Percentiles rank a stretch among this genome's conserved stretches.
Conservation (phyloP, 202 grass and related monocot species). For the Musa balbisiana region DNA sequence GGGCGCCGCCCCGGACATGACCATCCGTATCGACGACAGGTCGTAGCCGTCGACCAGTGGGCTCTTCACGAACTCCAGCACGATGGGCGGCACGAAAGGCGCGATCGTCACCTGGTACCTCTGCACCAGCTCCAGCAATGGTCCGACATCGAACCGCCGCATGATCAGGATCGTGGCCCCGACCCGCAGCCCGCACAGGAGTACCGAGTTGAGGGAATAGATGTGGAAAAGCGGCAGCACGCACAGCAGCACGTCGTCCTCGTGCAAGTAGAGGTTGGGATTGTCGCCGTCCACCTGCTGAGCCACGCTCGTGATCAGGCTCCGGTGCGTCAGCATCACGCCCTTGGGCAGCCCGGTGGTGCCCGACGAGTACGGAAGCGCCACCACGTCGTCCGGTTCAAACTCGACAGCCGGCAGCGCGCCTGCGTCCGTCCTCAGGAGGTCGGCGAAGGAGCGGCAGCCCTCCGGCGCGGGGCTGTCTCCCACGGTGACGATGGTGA, state of each 20-base stretch:
- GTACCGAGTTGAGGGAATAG: slow-evolving; percentile 61
- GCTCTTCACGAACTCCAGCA: slow-evolving; percentile 61
- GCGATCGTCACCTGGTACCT: slow-evolving; percentile 41
- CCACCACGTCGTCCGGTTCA: slow-evolving; percentile 58
- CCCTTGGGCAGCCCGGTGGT: slow-evolving; percentile 88
- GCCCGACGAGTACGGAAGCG: slow-evolving; percentile 71
- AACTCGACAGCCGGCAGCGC: slow-evolving; percentile 16
- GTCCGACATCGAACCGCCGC: slow-evolving; percentile 52
- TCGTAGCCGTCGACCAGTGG: slow-evolving; percentile 42
- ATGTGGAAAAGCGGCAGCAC: slow-evolving; percentile 78
- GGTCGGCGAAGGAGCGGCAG: slow-evolving; percentile 45
- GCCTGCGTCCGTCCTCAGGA: slow-evolving; percentile 12
- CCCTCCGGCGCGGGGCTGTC: slow-evolving; percentile 26
- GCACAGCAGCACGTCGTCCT: slow-evolving; percentile 60
- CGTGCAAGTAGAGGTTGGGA: slow-evolving; percentile 45
- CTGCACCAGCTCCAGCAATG: slow-evolving; percentile 51
- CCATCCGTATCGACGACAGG: slow-evolving; percentile 55
- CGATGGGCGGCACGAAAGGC: slow-evolving; percentile 70
- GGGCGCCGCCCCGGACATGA: slow-evolving; percentile 72
- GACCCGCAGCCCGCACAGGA: slow-evolving; percentile 60
- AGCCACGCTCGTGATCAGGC: slow-evolving; percentile 67
- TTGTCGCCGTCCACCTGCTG: slow-evolving; percentile 86
- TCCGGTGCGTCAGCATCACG: slow-evolving; percentile 90
- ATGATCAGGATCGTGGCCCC: slow-evolving; percentile 60
- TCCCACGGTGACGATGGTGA: slow-evolving; percentile 47